phyloP scores from a whole-genome alignment of 2,329 filamentous ascomycete species.

The Teratosphaeriaceae sp. region DNA sequence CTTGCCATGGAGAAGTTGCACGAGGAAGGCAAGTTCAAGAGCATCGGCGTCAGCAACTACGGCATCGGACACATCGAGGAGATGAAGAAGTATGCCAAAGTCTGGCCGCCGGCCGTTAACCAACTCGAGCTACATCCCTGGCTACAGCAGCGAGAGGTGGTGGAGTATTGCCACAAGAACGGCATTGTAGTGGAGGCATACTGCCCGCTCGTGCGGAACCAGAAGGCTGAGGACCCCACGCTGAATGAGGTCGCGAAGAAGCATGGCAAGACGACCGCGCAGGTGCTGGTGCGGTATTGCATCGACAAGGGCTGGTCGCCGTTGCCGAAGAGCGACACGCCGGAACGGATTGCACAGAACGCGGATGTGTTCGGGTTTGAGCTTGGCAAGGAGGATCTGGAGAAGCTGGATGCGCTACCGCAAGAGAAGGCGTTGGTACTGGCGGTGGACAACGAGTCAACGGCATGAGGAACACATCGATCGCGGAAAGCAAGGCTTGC shows the following conservation, averaged over 20 bases:
- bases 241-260: slow-evolving; percentile 62
- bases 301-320: slow-evolving; percentile 69
- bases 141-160: slow-evolving; percentile 58
- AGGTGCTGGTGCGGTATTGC: slow-evolving; percentile 74
- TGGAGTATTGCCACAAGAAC: slow-evolving; percentile 52
- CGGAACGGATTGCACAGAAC: slow-evolving; percentile 61
- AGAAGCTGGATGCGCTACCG: slow-evolving; percentile 45
- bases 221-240: slow-evolving; percentile 63
- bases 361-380: slow-evolving; percentile 56
- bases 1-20: slow-evolving; percentile 56
- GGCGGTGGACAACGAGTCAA: slow-evolving; percentile 24
- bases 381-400: slow-evolving; percentile 53
- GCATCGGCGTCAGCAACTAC: slow-evolving; percentile 69
- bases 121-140: slow-evolving; percentile 72
- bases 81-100: slow-evolving; percentile 57
- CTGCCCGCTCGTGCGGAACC: slow-evolving; percentile 61
- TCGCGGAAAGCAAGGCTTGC: not conserved
- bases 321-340: slow-evolving; percentile 66
- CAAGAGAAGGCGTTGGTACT: slow-evolving; percentile 27
- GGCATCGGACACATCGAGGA: slow-evolving; percentile 62
- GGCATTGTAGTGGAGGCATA: slow-evolving; percentile 58
- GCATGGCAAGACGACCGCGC: slow-evolving; percentile 65
- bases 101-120: slow-evolving; percentile 66
- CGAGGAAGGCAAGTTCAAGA: slow-evolving; percentile 53
- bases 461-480: slow-evolving; percentile 16